These are phyloP conservation scores for Ophiocordyceps camponoti-leonardi DNA, from an alignment of 2,329 filamentous ascomycete genomes.

Conservation along the genomic window DNA sequence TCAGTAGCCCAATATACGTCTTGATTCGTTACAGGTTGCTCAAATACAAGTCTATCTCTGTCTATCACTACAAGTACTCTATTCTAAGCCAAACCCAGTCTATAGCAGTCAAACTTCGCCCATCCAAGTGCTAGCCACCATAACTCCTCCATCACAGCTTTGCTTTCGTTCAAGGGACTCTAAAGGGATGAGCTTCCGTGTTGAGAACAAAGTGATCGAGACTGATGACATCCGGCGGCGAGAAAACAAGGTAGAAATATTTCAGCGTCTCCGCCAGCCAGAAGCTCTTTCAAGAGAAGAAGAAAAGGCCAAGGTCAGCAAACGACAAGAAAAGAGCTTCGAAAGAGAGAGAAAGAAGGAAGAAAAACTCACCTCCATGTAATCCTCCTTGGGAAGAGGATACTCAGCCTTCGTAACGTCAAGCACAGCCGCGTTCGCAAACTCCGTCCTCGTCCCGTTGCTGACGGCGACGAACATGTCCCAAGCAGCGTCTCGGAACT, in stretches of 20 bases:
- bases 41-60: no score
- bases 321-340: no score
- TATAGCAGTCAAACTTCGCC: no score
- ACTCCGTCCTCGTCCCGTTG: constrained; percentile 36
- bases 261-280: constrained; percentile 73
- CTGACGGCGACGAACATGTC: constrained; percentile 50
- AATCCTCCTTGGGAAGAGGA: constrained; percentile 10
- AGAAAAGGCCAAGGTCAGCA: no score
- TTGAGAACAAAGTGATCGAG: constrained; percentile 22
- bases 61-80: no score
- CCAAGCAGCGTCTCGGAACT: constrained; percentile 53
- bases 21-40: no score
- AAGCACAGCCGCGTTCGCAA: constrained; percentile 44
- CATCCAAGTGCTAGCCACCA: no score
- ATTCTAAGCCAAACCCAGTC: no score
- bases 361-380: constrained; percentile 41
- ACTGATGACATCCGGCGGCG: constrained; percentile 31
- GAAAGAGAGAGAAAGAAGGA: not conserved
- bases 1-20: no score
- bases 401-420: constrained; percentile 29
- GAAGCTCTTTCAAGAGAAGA: constrained; percentile 39
- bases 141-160: not conserved
- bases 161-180: not conserved
- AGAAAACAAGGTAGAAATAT: constrained; percentile 56
- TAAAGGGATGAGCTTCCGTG: constrained; percentile 35